These are phyloP conservation scores for Ormosia emarginata DNA, from an alignment of 306 rosid species.

Conservation along the genomic window DNA sequence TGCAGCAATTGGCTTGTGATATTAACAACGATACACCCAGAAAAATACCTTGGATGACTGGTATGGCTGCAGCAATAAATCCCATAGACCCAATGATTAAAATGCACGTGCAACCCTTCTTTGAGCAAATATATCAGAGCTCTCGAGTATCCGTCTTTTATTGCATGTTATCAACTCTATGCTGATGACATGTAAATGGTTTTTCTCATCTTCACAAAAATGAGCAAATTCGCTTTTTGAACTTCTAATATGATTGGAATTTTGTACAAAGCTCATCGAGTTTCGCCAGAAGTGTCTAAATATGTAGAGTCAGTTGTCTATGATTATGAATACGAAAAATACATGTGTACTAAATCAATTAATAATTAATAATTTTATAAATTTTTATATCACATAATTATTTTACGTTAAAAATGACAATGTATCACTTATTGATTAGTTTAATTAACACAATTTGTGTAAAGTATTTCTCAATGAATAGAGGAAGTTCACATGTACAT, in stretches of 20 bases:
- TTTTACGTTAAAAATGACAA: no score
- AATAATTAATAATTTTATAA: no score
- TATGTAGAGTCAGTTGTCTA: conserved; percentile 10
- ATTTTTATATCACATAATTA: no score
- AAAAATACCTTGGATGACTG: conserved; percentile 85
- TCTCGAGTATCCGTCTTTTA: conserved; percentile 61
- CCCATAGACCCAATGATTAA: conserved; percentile 67
- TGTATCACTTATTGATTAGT: no score
- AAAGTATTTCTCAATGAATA: no score
- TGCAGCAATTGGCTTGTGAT: conserved; percentile 94
- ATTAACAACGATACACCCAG: conserved; percentile 59
- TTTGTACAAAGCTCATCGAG: conserved; percentile 42
- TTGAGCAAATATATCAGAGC: conserved; percentile 89
- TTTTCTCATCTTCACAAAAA: not conserved
- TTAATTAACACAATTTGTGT: no score
- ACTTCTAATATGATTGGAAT: conserved; percentile 11
- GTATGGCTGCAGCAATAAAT: conserved; percentile 64
- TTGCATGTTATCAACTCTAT: conserved; percentile 92
- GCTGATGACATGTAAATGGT: conserved; percentile 85
- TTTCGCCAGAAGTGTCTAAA: conserved; percentile 22
- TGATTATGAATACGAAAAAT: not conserved
- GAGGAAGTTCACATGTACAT: no score
- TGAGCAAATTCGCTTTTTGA: conserved; percentile 11
- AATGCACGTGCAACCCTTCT: conserved; percentile 72
- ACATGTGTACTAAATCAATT: no score